Evolutionary conservation across 2,329 filamentous ascomycete genomes (phyloP).

Genomic region (Cladosporium sphaerospermum): DNA sequence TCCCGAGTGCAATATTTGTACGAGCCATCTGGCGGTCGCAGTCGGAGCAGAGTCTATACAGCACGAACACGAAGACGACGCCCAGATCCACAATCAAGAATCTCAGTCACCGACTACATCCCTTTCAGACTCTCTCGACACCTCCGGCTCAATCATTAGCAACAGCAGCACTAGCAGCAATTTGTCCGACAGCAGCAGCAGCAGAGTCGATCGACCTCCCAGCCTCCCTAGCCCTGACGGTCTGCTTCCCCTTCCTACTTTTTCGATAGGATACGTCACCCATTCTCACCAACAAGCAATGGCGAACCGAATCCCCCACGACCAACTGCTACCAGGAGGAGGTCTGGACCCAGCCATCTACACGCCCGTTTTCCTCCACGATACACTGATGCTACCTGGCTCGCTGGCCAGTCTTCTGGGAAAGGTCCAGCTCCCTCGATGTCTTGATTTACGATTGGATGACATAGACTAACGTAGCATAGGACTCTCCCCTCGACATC

Average conservation of each 20-base stretch:
- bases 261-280: not conserved
- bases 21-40: too few species aligned
- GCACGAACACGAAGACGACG: too few species aligned
- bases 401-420: constrained; percentile 28
- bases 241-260: constrained; percentile 2
- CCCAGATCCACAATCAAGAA: too few species aligned
- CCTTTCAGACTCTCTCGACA: too few species aligned
- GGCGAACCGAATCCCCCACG: constrained; percentile 20
- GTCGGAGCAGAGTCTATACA: too few species aligned
- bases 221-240: too few species aligned
- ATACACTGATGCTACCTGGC: constrained; percentile 47
- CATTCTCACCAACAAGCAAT: constrained; percentile 22
- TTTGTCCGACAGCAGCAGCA: not conserved
- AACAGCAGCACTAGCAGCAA: not conserved
- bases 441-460: not conserved
- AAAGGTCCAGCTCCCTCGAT: constrained; percentile 13
- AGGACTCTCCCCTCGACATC: constrained; percentile 17
- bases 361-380: constrained; percentile 48
- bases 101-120: too few species aligned
- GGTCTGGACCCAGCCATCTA: constrained; percentile 49
- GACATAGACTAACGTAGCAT: not conserved
- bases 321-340: constrained; percentile 41
- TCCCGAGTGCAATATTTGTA: too few species aligned
- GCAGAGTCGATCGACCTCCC: too few species aligned
- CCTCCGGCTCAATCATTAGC: too few species aligned